Percentiles rank a stretch among this genome's conserved stretches.
phyloP scores from a whole-genome alignment of 2,329 filamentous ascomycete species.

The Fusarium phyllophilum region DNA sequence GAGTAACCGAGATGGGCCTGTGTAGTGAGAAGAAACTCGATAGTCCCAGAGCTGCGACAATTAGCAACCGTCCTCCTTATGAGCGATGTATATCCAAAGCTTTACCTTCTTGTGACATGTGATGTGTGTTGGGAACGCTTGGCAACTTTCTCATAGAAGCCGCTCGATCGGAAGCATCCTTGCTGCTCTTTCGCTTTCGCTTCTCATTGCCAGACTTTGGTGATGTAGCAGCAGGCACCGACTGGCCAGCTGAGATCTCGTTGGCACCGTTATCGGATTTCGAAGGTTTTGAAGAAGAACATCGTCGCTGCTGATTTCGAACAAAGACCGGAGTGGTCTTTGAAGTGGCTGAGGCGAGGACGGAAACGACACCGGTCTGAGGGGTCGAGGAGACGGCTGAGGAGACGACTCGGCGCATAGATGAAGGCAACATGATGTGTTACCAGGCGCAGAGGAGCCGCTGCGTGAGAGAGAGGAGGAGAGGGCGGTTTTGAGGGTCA shows the following conservation, averaged over 20 bases:
- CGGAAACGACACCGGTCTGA: conserved; percentile 55
- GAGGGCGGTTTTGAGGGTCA: conserved; percentile 37
- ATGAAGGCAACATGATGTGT: conserved; percentile 63
- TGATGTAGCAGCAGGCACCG: conserved; percentile 58
- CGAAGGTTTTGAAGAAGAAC: conserved; percentile 71
- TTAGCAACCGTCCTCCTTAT: background rate
- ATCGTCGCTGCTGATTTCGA: conserved; percentile 62
- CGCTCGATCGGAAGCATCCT: conserved; percentile 58
- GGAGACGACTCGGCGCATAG: conserved; percentile 65
- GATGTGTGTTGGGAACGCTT: conserved; percentile 78
- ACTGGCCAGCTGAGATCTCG: conserved; percentile 60
- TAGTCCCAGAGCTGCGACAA: conserved; percentile 77
- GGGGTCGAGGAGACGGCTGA: conserved; percentile 59
- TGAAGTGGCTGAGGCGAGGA: conserved; percentile 54
- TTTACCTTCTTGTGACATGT: conserved; percentile 75
- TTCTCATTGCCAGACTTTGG: conserved; percentile 61
- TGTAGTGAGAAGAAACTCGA: conserved; percentile 97
- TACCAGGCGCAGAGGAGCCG: conserved; percentile 39
- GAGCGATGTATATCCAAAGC: background rate
- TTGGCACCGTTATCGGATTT: conserved; percentile 67
- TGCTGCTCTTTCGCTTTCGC: conserved; percentile 67
- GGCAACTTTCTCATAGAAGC: conserved; percentile 69
- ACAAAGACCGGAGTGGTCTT: conserved; percentile 52
- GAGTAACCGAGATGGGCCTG: conserved; percentile 89
- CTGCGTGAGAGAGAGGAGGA: conserved; percentile 28